A percentile compares a stretch with the other conserved stretches of the same genome.
phyloP scores from a whole-genome alignment of 73 alveolate species.

The Breviolum minutum region DNA sequence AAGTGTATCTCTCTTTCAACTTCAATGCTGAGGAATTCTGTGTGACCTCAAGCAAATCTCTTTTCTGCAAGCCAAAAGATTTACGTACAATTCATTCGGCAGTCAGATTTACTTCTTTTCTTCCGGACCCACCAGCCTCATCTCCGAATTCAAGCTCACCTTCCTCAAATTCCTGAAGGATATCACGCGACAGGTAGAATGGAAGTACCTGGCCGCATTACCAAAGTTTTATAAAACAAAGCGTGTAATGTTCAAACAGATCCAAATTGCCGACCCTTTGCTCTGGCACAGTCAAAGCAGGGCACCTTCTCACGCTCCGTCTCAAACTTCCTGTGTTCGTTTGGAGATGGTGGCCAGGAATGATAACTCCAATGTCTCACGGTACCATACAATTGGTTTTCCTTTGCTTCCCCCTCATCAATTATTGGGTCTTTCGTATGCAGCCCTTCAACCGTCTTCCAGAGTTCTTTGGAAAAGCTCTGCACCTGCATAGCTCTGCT shows the following conservation, averaged over 20 bases:
- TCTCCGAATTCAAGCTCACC: constrained; percentile 96
- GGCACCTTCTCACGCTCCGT: constrained; percentile 98
- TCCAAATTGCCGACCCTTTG: not conserved
- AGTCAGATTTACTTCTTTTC: too few species aligned
- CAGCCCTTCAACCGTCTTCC: not conserved
- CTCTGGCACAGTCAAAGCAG: not conserved
- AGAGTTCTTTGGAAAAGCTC: not conserved
- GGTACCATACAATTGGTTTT: too few species aligned
- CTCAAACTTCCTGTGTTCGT: constrained; percentile 96
- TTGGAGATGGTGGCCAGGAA: not conserved
- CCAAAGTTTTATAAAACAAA: not conserved
- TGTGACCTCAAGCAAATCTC: too few species aligned
- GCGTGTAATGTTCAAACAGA: not conserved
- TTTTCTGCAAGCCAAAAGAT: too few species aligned
- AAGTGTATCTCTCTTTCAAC: too few species aligned
- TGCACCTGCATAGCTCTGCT: constrained; percentile 98
- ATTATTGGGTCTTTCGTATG: too few species aligned
- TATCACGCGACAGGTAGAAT: constrained; percentile 88
- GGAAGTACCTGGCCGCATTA: constrained; percentile 56
- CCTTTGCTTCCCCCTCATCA: too few species aligned
- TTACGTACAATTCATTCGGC: too few species aligned
- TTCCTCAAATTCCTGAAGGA: constrained; percentile 96
- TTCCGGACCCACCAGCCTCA: constrained; percentile 2
- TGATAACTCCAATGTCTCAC: not conserved
- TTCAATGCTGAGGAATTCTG: too few species aligned